A percentile compares a stretch with the other conserved stretches of the same genome.
Evolutionary conservation across 129 eudicot species (phyloP).

Genomic region (Daucus carota): DNA sequence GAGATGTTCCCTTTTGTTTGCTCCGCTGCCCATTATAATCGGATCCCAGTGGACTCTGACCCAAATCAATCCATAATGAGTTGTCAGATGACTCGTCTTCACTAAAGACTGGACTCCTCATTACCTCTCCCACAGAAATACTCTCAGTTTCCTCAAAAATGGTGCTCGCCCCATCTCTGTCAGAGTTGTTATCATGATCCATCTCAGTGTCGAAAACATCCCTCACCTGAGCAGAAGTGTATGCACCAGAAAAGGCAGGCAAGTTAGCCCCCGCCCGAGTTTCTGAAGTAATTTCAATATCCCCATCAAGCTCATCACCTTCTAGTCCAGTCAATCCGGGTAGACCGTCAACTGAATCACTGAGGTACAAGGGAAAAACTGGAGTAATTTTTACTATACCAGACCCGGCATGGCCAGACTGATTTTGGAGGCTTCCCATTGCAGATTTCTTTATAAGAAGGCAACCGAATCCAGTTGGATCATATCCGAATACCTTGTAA

Average conservation of each 20-base stretch:
- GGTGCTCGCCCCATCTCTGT: conserved; percentile 79
- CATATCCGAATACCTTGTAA: conserved; percentile 89
- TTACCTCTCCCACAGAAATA: conserved; percentile 90
- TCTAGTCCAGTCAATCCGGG: conserved; percentile 62
- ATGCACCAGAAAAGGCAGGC: conserved; percentile 99
- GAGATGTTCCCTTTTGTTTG: conserved; percentile 52
- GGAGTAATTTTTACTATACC: conserved; percentile 95
- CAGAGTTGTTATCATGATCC: conserved; percentile 82
- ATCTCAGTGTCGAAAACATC: conserved; percentile 93
- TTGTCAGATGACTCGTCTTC: conserved; percentile 96
- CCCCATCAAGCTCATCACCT: conserved; percentile 49
- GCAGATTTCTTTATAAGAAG: conserved; percentile 90
- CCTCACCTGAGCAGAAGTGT: conserved; percentile 85
- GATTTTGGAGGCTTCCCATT: conserved; percentile 79
- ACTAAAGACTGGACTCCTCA: conserved; percentile 96
- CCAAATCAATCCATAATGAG: conserved; percentile 96
- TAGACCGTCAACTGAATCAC: conserved; percentile 85
- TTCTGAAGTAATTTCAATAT: conserved; percentile 48
- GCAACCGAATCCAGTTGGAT: conserved; percentile 99
- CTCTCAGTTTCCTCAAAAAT: conserved; percentile 89
- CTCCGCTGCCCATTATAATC: conserved; percentile 38
- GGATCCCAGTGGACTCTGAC: conserved; percentile 85
- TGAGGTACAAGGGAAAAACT: conserved; percentile 76
- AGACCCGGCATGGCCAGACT: conserved; percentile 86
- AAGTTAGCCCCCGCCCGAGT: conserved; percentile 59